Percentiles rank a stretch among this genome's conserved stretches.
phyloP scores from a whole-genome alignment of 1,284 basidiomycete genomes.

The Trametes sp. region DNA sequence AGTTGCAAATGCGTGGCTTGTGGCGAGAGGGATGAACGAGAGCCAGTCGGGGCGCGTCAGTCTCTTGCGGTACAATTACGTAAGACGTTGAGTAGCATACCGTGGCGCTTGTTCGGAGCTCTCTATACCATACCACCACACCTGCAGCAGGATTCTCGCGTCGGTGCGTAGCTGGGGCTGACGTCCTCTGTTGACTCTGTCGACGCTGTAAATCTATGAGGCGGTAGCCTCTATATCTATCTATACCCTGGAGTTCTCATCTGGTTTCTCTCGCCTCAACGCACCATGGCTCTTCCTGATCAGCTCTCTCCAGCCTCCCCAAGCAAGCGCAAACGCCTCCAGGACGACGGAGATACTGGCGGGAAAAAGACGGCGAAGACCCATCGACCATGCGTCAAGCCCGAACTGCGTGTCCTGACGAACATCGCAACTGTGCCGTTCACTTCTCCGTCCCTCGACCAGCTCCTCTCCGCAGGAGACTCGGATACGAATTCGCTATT shows the following conservation, averaged over 20 bases:
- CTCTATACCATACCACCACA: not conserved
- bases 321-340: slow-evolving; percentile 24
- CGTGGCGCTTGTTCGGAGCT: not conserved
- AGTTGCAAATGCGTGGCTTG: not conserved
- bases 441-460: slow-evolving; percentile 23
- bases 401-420: slow-evolving; percentile 22
- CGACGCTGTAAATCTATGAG: not conserved
- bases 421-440: slow-evolving; percentile 9
- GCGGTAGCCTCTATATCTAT: not conserved
- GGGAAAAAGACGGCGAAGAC: slow-evolving; percentile 4
- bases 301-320: slow-evolving; percentile 2
- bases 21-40: not conserved
- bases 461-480: slow-evolving; percentile 20
- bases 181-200: too few relatives aligned
- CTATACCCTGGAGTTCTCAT: not conserved
- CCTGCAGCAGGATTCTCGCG: not conserved
- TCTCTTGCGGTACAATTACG: not conserved
- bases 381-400: slow-evolving; percentile 1
- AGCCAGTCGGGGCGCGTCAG: not conserved
- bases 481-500: slow-evolving; percentile 52
- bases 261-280: not conserved
- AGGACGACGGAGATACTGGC: not conserved
- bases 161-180: not conserved
- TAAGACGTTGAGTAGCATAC: slow-evolving; percentile 2
- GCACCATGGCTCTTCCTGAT: slow-evolving; percentile 3